A percentile compares a stretch with the other conserved stretches of the same genome.
Conservation (phyloP, 1,284 basidiomycete genomes). For the Schizophyllum commune region DNA sequence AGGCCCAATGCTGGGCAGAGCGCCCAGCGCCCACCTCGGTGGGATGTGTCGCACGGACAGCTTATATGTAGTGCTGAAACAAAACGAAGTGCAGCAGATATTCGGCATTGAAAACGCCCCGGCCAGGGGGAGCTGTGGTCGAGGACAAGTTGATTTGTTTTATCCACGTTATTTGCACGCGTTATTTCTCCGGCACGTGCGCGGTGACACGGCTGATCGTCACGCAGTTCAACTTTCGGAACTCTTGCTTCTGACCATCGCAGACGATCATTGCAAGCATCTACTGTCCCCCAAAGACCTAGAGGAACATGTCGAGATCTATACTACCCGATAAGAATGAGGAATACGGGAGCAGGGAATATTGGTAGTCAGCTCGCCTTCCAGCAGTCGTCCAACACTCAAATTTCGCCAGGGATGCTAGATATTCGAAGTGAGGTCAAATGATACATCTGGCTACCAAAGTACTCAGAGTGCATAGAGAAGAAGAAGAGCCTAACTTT, state of each 20-base stretch:
- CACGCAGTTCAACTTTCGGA: not conserved
- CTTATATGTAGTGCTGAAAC: too few species aligned
- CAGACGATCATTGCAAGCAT: not conserved
- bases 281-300: too few species aligned
- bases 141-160: too few species aligned
- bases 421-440: slow-evolving; percentile 54
- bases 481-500: slow-evolving; percentile 58
- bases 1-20: too few species aligned
- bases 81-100: too few species aligned
- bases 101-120: too few species aligned
- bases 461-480: slow-evolving; percentile 31
- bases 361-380: slow-evolving; percentile 46
- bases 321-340: slow-evolving; percentile 61
- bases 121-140: too few species aligned
- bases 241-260: not conserved
- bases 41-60: too few species aligned
- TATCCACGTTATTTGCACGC: too few species aligned
- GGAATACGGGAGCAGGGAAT: slow-evolving; percentile 67
- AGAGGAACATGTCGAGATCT: slow-evolving; percentile 15
- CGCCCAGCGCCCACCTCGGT: too few species aligned
- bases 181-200: not conserved
- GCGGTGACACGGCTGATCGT: not conserved
- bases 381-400: not conserved
- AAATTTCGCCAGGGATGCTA: slow-evolving; percentile 44
- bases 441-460: not conserved